A percentile compares a stretch with the other conserved stretches of the same genome.
Evolutionary conservation across 352 stramenopile species (phyloP).

Genomic region (Globisporangium acanthophoron): DNA sequence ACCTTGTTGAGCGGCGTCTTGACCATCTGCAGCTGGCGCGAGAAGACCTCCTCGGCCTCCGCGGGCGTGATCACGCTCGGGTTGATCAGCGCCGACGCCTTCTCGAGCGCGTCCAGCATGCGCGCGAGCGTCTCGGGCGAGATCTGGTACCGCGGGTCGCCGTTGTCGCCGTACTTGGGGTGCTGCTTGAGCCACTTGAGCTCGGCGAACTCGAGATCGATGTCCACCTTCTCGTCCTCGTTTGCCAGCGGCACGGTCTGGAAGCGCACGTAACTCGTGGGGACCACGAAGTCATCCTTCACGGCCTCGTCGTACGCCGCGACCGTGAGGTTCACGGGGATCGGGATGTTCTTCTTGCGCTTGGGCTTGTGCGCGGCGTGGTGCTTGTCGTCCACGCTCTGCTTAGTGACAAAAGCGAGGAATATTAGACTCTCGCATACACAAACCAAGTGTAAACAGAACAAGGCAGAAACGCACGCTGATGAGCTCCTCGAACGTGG

Average conservation of each 20-base stretch:
- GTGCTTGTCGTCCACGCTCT: constrained; percentile 62
- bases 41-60: constrained; percentile 71
- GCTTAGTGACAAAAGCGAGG: constrained; percentile 1
- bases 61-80: constrained; percentile 66
- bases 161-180: constrained; percentile 76
- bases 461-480: constrained; percentile 25
- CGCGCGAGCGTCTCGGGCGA: constrained; percentile 52
- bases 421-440: neutral
- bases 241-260: constrained; percentile 44
- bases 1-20: constrained; percentile 71
- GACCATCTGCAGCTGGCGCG: constrained; percentile 52
- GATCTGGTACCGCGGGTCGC: constrained; percentile 78
- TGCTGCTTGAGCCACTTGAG: constrained; percentile 85
- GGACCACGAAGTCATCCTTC: constrained; percentile 57
- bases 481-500: constrained; percentile 73
- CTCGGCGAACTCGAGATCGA: constrained; percentile 79
- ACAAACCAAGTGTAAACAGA: neutral
- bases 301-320: constrained; percentile 65
- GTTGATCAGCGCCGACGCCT: constrained; percentile 75
- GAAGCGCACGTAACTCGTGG: constrained; percentile 81
- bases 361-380: constrained; percentile 29
- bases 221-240: constrained; percentile 51
- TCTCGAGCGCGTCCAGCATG: constrained; percentile 88
- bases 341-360: constrained; percentile 83
- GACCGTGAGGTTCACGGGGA: constrained; percentile 70